Evolutionary conservation across 208 protist genomes (phyloP), one percentile per base, ranked within the genome.

Genomic region (Perkinsela sp.): DNA sequence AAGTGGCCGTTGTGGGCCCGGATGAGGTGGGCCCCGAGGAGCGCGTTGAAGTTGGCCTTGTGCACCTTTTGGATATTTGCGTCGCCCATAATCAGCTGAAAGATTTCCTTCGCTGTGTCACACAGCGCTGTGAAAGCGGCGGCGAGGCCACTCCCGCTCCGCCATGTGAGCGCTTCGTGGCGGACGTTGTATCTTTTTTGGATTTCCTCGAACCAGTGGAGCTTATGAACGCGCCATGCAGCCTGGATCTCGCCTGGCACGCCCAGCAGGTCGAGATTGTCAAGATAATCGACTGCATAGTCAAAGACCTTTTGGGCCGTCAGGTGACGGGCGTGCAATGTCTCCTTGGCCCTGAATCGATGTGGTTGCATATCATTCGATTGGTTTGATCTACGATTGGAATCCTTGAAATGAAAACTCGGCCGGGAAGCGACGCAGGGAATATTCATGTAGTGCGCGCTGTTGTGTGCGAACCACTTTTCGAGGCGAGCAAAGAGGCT

Each of bases 101-200:
- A 80, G 31, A 93, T 70, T 48, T 83, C 78, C 72, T 81, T 87
- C 6, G 72, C 84, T 1, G 90, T 83, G 15, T 93, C 87, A 72
- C 87, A 93, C 1, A 91, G 72, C 32, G 89, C 82, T 68, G 85
- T 89, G 72, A 93, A 93, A 31, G 83, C 83, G 1, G 73, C 32
- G 72, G 88, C 88, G 83, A 93, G 86, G 13, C 75, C 75, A 0
- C 82, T 87, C 0, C 32, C 73, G 70, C 90, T 93, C 68, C 87
- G 88, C 85, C 87, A 93, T 31, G 31, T 71, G 66, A 92, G 88
- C 67, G 78, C 70, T 1, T 22, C 40, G 22, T 6, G 22, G 22
- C 40, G 40, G 13, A 6, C 22, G 40, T 22, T 57, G n/a, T n/a
- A n/a, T n/a, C n/a, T n/a, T 29, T 72, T 69, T 22, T 72, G n/a